Evolutionary conservation across 164 flowering plant species (phyloP), one percentile per base, ranked within the genome.

Genomic region (Chimonanthus praecox): DNA sequence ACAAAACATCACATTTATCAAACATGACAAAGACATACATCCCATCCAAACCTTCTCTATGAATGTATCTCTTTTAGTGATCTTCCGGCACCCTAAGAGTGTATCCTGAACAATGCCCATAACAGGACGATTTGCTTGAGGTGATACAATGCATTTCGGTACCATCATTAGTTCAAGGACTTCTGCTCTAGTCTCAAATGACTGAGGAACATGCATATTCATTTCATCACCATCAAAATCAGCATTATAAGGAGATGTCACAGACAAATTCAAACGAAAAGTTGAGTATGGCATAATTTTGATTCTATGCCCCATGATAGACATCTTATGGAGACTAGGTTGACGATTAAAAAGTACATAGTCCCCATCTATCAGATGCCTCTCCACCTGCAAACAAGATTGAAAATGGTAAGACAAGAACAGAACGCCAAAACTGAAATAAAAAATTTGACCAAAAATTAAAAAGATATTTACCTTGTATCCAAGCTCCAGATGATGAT

Each of bases 201-300:
- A 96, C 82, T 96, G 99, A 67, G 99, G 99, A 71, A 96, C 99
- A 76, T 96, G 99, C 98, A 94, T 96, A 75, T 96, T 96, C 99
- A 96, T 96, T 80, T 96, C 99, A 83, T 96, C 99, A 21, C 99
- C 99, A 85, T 96, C 99, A 85, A 96, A 94, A 88, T 96, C 99
- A 82, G 99, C 99, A 89, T 96, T 96, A 78, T 96, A 96, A 18
- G 99, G 99, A 6, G 99, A 89, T 11, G 99, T 96, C 8, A 96
- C 99, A 68, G 99, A 94, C 70, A 96, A 85, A 74, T 96, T 96
- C 72, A 96, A 78, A 4, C 99, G 88, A 79, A 95, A 95, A 8
- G 99, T 95, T 18, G 99, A 95, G 72, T 93, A 95, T 8, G 99
- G 99, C 99, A 96, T 96, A 60, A 96, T 96, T 85, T 92, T 96